Base-by-base conservation (phyloP, 2,329 filamentous ascomycete species). In the Cytospora mali region DNA sequence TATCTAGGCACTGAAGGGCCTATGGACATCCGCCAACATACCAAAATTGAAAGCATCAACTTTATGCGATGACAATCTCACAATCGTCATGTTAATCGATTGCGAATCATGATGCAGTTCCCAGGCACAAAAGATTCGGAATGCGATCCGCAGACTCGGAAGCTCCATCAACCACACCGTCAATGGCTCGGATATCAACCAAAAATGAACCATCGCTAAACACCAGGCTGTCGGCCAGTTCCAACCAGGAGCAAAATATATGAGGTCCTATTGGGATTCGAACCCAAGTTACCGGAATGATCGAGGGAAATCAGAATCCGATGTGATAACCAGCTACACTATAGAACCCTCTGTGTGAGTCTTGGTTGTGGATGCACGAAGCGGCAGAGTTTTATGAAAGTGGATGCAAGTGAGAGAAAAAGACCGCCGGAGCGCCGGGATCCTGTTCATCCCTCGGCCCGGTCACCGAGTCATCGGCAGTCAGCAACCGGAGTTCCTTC, bases 301-400 rank as follows among this genome's bases (percentile, higher is more conserved):
- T 33, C 18, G 13, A 23, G 27, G 28, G 16, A 28, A n/a, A 62
- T 62, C 61, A 62, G 61, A 62, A 62, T 62, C 61, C 61, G 61
- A 62, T 58, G 61, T 62, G 61, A 62, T 62, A 23, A 62, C 61
- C 61, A 62, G 25, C 61, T 62, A 59, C 57, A 59, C 57, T 59
- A 59, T 53, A 50, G 49, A 53, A 59, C 57, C 49, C 14, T 57
- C 31, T 29, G 31, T 23, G n/a, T 50, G 18, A 31, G n/a, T 2
- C 14, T 39, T 46, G 42, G 42, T 46, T 46, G 42, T 10, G 9
- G 5, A 13, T 11, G 11, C 9, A 10, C 11, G 9, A 13, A 11
- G 2, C 14, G 1, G 16, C 9, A n/a, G 42, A 7, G 9, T 13
- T 13, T 46, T 23, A 46, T 46, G 9, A 46, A 5, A 46, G 42